Conservation (phyloP, 768 basidiomycete species). For the Pholiota microspora region DNA sequence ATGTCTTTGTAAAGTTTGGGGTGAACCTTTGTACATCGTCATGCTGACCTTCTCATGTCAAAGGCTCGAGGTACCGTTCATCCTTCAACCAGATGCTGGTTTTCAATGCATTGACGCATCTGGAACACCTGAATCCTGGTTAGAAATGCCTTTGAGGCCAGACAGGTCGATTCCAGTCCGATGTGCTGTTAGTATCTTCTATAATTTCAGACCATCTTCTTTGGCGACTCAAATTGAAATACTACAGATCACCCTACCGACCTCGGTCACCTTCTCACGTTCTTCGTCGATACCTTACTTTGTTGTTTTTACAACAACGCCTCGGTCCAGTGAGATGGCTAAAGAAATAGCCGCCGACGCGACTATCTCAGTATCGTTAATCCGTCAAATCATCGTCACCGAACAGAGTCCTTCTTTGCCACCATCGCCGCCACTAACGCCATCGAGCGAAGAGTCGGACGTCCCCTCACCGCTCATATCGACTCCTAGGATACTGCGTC, state of each 20-base stretch:
- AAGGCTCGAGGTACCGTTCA: constrained; percentile 65
- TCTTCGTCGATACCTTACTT: constrained; percentile 65
- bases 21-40: constrained; percentile 9
- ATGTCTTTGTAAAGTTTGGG: constrained; percentile 22
- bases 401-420: constrained; percentile 34
- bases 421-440: constrained; percentile 49
- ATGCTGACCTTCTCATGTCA: constrained; percentile 7
- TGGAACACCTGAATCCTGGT: constrained; percentile 49
- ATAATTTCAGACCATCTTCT: background rate
- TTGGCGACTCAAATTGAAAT: background rate
- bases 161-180: constrained; percentile 64
- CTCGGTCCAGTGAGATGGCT: constrained; percentile 50
- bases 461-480: background rate
- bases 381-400: constrained; percentile 57
- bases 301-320: constrained; percentile 68
- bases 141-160: constrained; percentile 63
- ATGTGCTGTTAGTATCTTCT: constrained; percentile 53
- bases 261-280: constrained; percentile 59
- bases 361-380: constrained; percentile 63
- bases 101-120: constrained; percentile 56
- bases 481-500: constrained; percentile 29
- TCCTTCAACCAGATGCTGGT: constrained; percentile 58
- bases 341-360: constrained; percentile 71
- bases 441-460: constrained; percentile 47
- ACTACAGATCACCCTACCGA: constrained; percentile 63